Base-by-base conservation (phyloP, 2,329 filamentous ascomycete species). In the Trichoderma arundinaceum region DNA sequence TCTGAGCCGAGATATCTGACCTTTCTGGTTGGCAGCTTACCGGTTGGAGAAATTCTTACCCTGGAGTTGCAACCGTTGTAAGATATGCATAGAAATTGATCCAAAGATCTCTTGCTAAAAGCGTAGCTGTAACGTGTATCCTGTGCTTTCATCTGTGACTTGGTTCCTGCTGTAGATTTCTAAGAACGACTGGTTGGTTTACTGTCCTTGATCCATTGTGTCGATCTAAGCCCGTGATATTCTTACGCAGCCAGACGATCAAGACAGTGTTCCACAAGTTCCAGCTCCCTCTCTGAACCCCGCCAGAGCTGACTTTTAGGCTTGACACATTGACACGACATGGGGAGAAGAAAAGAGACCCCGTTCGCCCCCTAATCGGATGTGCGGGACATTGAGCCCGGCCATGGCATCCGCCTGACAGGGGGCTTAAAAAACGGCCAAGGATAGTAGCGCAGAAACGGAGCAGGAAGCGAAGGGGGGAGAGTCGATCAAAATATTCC, bases 1-100 rank as follows among this genome's bases (percentile, higher is more conserved):
- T 86, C 85, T 88, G 86, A 88, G 86, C 83, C 80, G 70, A 51
- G 62, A 51, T 63, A 17, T 28, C n/a, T 33, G n/a, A 32, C 39
- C 49, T 15, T 46, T 63, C 13, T 43, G 22, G 22, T 28, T 3
- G 4, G 22, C 22, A 28, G 22, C 4, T 28, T 3, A 28, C 4
- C 4, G 22, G 22, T 28, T 2, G 22, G 22, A 28, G 22, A 28
- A 28, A 28, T 43, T 43, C 9, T n/a, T 43, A 43, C 41, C 41
- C 41, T 43, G n/a, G 13, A 43, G 13, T 43, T 38, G 6, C 22
- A 28, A 28, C 22, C 22, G 4, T 28, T 28, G 4, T 28, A 28
- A 28, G 22, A 28, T 3, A 4, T 28, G 22, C 2, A 28, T 28
- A 28, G 22, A 28, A 28, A 28, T 3, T 28, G 22, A 4, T 28